These are phyloP conservation scores for Alternaria sp. DNA, from an alignment of 2,329 filamentous ascomycete genomes.

Conservation along the genomic window DNA sequence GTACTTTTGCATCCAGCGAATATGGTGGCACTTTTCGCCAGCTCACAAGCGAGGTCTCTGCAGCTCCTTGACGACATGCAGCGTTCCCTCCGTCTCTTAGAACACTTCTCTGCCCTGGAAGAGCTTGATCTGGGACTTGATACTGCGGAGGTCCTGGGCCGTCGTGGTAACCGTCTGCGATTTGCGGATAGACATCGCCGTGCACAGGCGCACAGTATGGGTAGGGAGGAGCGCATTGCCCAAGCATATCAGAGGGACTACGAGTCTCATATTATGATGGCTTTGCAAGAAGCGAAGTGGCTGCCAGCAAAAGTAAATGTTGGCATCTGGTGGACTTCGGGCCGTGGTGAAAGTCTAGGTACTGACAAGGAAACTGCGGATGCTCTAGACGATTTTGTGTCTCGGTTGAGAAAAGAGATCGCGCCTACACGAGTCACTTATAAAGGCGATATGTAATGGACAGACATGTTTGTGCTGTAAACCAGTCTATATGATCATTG, in stretches of 20 bases:
- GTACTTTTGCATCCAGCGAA: background rate
- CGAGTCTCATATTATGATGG: background rate
- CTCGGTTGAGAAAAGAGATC: background rate
- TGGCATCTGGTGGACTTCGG: background rate
- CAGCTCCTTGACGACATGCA: background rate
- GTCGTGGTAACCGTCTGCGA: background rate
- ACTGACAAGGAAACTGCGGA: background rate
- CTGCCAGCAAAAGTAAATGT: background rate
- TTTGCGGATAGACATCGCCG: background rate
- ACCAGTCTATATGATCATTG: background rate
- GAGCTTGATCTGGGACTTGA: background rate
- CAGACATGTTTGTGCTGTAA: background rate
- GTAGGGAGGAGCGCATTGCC: background rate
- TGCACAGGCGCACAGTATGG: background rate
- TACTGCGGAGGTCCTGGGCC: background rate
- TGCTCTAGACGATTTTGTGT: background rate
- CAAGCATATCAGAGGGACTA: background rate
- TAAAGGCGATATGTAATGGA: background rate
- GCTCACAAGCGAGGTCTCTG: background rate
- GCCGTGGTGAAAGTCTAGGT: background rate
- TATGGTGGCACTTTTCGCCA: background rate
- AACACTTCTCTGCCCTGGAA: background rate
- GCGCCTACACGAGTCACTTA: background rate
- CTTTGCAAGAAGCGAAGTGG: background rate
- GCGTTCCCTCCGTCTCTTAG: background rate